A percentile compares a stretch with the other conserved stretches of the same genome.
Conservation (phyloP, 1,139 yeast genomes). For the Blastobotrys persicus region DNA sequence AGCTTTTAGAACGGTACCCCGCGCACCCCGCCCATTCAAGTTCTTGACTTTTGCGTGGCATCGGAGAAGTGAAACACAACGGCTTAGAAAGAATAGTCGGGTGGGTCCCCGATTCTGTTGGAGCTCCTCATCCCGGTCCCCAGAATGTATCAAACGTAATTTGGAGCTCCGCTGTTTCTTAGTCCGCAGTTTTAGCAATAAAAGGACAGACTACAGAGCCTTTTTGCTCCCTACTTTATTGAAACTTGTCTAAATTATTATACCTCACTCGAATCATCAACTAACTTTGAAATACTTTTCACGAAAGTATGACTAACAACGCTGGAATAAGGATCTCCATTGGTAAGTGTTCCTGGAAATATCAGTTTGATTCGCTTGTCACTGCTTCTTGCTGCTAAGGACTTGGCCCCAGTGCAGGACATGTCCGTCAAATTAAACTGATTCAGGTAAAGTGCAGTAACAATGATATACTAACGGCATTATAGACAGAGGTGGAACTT, state of each 20-base stretch:
- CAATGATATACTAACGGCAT: constrained; percentile 1
- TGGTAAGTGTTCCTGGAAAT: constrained; percentile 5
- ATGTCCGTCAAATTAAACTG: too few relatives aligned
- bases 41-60: background rate
- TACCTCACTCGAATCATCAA: too few relatives aligned
- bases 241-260: too few relatives aligned
- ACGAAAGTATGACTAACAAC: constrained; percentile 1
- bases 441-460: too few relatives aligned
- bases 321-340: constrained; percentile 11
- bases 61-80: background rate
- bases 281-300: background rate
- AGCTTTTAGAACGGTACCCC: too few relatives aligned
- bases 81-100: too few relatives aligned
- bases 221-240: background rate
- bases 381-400: too few relatives aligned
- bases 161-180: background rate
- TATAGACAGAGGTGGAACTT: constrained; percentile 61
- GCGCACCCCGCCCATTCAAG: background rate
- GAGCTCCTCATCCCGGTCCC: background rate
- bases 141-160: background rate
- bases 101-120: background rate
- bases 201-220: background rate
- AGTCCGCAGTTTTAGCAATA: background rate
- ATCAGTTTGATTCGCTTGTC: background rate
- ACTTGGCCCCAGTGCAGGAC: too few relatives aligned